Evolutionary conservation across 495 filamentous ascomycete species (phyloP).

Genomic region (Podospora pseudocomata): DNA sequence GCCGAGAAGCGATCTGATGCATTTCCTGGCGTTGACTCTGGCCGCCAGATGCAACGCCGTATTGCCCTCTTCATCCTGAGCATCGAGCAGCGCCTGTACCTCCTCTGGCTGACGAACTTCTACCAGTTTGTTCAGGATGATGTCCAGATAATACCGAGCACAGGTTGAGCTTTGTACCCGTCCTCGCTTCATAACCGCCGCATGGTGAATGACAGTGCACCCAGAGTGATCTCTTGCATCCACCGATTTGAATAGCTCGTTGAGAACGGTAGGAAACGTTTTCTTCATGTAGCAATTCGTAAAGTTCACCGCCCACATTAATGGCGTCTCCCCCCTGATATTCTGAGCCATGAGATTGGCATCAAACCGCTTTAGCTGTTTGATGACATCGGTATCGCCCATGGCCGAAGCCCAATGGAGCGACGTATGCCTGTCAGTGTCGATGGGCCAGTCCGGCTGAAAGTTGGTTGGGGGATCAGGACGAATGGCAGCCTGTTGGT

Average conservation of each 20-base stretch:
- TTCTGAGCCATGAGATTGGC: slow-evolving; percentile 67
- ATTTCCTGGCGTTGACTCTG: slow-evolving; percentile 69
- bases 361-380: slow-evolving; percentile 71
- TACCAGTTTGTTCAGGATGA: slow-evolving; percentile 77
- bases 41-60: slow-evolving; percentile 87
- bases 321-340: slow-evolving; percentile 80
- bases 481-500: slow-evolving; percentile 60
- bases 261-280: slow-evolving; percentile 77
- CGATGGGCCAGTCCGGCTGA: slow-evolving; percentile 82
- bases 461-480: slow-evolving; percentile 79
- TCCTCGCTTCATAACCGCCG: slow-evolving; percentile 74
- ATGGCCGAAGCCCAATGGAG: slow-evolving; percentile 98
- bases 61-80: slow-evolving; percentile 77
- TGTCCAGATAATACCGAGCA: slow-evolving; percentile 87
- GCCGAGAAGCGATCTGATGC: slow-evolving; percentile 65
- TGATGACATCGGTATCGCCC: slow-evolving; percentile 90
- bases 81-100: slow-evolving; percentile 65
- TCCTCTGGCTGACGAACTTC: slow-evolving; percentile 63
- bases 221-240: slow-evolving; percentile 69
- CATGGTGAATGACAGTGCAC: slow-evolving; percentile 88
- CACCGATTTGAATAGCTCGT: slow-evolving; percentile 72
- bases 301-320: slow-evolving; percentile 92
- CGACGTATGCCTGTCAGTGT: slow-evolving; percentile 81
- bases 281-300: slow-evolving; percentile 93
- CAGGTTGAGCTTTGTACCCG: slow-evolving; percentile 71